Conservation (phyloP, 768 basidiomycete species). For the Punctularia strigosozonata region DNA sequence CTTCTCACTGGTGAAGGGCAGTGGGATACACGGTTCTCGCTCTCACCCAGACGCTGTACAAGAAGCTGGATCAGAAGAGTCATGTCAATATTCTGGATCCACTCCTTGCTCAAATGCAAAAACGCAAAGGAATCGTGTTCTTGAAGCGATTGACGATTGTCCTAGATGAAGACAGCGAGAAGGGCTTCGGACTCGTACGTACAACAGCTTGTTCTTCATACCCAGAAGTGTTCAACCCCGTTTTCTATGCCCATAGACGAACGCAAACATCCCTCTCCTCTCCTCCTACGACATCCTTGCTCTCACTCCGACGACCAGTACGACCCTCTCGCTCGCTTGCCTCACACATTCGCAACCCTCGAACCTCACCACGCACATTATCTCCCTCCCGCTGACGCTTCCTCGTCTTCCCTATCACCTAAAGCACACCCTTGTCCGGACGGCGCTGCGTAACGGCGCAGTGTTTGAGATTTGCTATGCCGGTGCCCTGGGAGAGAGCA, state of each 20-base stretch:
- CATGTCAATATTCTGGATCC: conserved; percentile 54
- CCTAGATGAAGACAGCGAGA: conserved; percentile 76
- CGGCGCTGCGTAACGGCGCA: conserved; percentile 71
- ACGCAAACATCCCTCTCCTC: conserved; percentile 51
- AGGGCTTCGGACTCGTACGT: conserved; percentile 70
- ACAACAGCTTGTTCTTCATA: neutral
- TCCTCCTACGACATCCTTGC: conserved; percentile 67
- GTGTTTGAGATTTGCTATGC: conserved; percentile 76
- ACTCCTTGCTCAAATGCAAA: conserved; percentile 48
- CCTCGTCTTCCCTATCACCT: conserved; percentile 72
- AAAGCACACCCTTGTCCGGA: conserved; percentile 74
- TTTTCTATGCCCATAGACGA: conserved; percentile 35
- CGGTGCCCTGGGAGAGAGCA: conserved; percentile 58
- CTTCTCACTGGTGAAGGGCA: conserved; percentile 19
- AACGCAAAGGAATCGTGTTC: conserved; percentile 47
- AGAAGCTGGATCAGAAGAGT: conserved; percentile 58
- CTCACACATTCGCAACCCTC: conserved; percentile 71
- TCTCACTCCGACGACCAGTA: conserved; percentile 58
- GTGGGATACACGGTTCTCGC: conserved; percentile 83
- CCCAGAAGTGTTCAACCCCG: neutral
- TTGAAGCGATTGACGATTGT: conserved; percentile 74
- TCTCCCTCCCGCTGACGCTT: conserved; percentile 65
- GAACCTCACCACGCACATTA: conserved; percentile 67
- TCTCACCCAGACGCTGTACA: conserved; percentile 61
- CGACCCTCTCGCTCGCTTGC: conserved; percentile 69